Base-by-base conservation (phyloP, 163 green algal genomes). In the Chlamydomonas reinhardtii region DNA sequence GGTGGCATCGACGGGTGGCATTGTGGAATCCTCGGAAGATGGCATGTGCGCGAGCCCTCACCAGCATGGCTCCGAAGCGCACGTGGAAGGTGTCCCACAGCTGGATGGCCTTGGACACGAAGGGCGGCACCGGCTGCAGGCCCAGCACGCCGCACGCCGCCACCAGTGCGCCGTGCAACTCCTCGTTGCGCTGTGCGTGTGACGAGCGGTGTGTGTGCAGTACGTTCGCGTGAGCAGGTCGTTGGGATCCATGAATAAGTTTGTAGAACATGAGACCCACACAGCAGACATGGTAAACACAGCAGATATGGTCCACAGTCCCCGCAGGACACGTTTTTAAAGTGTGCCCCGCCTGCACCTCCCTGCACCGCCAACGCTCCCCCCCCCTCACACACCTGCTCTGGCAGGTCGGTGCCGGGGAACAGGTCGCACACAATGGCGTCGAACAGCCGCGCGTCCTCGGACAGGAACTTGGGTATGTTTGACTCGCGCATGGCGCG, bases 371-470 rank as follows among this genome's bases (percentile, higher is more conserved):
- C 39, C 39, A 48, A n/a, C n/a, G n/a, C n/a, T 48, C n/a, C n/a
- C 39, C 15, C 76, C 29, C 37, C 74, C 27, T 37, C 14, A 15
- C 66, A 1, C 29, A 83, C 76, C 62, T 89, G 89, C 54, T 89
- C 52, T 0, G 93, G 90, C 17, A 96, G 76, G 19, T 90, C 77
- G 17, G 92, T 88, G 35, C 88, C 92, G 9, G 95, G 95, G 87
- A 98, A 98, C 22, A 98, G 90, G 91, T 98, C 95, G 24, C 70
- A 86, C 17, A 98, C 79, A 71, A 96, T 95, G 54, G 89, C 88
- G 27, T 93, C 64, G 86, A 97, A 97, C 32, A 97, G 92, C 61
- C 84, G 73, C 25, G 84, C 89, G 86, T 97, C 94, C 35, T 95
- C 91, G 32, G 39, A 61, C 31, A 83, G 62, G 15, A 82, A 27